These are phyloP conservation scores for Bassia scoparia DNA, from an alignment of 148 eudicot genomes.

Conservation along the genomic window DNA sequence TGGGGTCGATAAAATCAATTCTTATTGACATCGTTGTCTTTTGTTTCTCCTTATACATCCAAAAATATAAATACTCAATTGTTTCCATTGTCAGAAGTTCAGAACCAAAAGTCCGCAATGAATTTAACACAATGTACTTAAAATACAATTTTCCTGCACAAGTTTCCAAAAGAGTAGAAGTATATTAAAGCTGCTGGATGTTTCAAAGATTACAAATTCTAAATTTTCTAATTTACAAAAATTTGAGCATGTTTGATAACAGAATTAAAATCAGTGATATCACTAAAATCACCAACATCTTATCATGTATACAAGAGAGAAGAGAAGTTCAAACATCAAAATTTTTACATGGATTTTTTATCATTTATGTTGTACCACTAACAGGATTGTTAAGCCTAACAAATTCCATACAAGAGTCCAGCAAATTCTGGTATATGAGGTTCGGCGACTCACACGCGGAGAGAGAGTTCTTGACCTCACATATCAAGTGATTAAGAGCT, in stretches of 20 bases:
- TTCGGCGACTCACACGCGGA: slow-evolving; percentile 36
- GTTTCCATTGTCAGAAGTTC: no score
- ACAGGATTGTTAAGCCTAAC: slow-evolving; percentile 27
- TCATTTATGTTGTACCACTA: slow-evolving; percentile 5
- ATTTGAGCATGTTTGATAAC: neutral
- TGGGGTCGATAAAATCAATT: no score
- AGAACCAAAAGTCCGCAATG: neutral
- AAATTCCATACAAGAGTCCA: slow-evolving; percentile 52
- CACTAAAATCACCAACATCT: neutral
- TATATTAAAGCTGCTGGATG: no score
- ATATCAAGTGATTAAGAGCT: slow-evolving; percentile 41
- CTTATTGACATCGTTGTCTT: no score
- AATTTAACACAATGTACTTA: neutral
- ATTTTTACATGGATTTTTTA: neutral
- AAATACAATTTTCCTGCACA: neutral
- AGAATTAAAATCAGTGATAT: neutral
- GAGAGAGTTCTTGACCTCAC: slow-evolving; percentile 31
- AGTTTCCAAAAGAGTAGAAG: neutral
- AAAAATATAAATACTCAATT: no score
- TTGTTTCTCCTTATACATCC: no score
- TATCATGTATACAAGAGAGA: neutral
- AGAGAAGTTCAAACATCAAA: neutral
- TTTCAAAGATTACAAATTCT: neutral
- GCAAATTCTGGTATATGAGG: slow-evolving; percentile 42
- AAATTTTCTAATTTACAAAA: neutral